Base-by-base conservation (phyloP, 1,139 yeast species). In the Kurtzmaniella quercitrusa region DNA sequence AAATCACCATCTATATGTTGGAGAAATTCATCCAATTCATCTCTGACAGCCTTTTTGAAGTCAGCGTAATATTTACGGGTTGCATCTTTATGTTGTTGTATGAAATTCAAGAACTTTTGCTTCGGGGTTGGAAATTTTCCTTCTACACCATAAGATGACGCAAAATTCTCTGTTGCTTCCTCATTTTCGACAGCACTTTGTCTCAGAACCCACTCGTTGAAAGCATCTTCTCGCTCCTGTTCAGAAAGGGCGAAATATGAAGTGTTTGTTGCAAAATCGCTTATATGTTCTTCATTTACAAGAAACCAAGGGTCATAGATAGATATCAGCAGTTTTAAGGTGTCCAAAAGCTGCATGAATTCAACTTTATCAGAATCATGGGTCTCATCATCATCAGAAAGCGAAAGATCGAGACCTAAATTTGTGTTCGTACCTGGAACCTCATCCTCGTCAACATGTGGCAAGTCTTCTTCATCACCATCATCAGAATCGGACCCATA, bases 291-390 rank as follows among this genome's bases (percentile, higher is more conserved):
- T 43, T 71, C 76, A 47, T 70, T 70, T 1, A 71, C 62, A 23
- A 73, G 47, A 41, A 58, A 57, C 73, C 76, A 73, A 2, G 73
- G 64, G 38, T 70, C 70, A 50, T 58, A 67, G 19, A 56, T 41
- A 4, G 72, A 65, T 17, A 71, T 65, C 34, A 50, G 48, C 19
- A 55, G 48, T 34, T 56, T 48, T 42, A 56, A 54, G 5, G 45
- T 37, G 25, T 64, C 60, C 6, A 73, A 57, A 16, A 72, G 54
- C 2, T 41, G 38, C 3, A 46, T 44, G 46, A 66, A 66, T 2
- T 25, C 40, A 15, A 25, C 41, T 4, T 31, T 39, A 6, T 37
- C 43, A 2, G 19, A 23, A 19, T 37, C 12, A 19, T 36, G 4
- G 14, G 19, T 3, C 6, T 16, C 39, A 23, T 48, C 56, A 3